Base-by-base conservation (phyloP, 495 filamentous ascomycete genomes). In the Penicillium paradoxum region DNA sequence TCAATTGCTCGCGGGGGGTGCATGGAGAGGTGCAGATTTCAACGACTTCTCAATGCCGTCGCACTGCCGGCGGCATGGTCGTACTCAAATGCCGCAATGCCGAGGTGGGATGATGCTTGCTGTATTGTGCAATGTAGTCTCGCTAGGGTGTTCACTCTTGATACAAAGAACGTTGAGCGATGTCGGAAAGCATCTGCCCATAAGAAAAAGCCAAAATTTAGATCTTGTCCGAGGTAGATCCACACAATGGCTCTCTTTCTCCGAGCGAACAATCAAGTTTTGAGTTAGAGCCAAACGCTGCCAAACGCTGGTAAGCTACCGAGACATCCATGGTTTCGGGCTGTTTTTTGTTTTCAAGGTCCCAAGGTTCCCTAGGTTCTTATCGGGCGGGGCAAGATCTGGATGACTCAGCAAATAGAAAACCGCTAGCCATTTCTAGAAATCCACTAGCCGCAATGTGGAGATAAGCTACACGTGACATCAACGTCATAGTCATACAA, bases 381-480 rank as follows among this genome's bases (percentile, higher is more conserved):
- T 51, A 51, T 51, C 49, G 33, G 29, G 49, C 38, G 49, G 49
- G 49, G 49, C 18, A 50, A 37, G 32, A 48, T 18, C 21, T 37
- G 13, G 19, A 48, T 48, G 45, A 48, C 45, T 50, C 47, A 50
- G 22, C 25, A 30, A 6, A n/a, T 29, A 15, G 3, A 38, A 37
- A 38, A 21, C 6, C 1, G 11, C 44, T 41, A 51, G 30, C 40
- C 34, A 33, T 9, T 30, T 42, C 7, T 14, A 21, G 30, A 27
- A 49, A 24, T 19, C 1, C 25, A 46, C 25, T 30, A 53, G 41
- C 49, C 51, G 50, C 51, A 47, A 43, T 32, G 45, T 34, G 46
- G 49, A 9, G 40, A 45, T 29, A 13, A 3, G 2, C 11, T 15
- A 8, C 63, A 66, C 61, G 60, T 66, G 63, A 66, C 19, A 19